Evolutionary conservation across 768 basidiomycete species (phyloP).

Genomic region (Xerocomus brunneocitrinus): DNA sequence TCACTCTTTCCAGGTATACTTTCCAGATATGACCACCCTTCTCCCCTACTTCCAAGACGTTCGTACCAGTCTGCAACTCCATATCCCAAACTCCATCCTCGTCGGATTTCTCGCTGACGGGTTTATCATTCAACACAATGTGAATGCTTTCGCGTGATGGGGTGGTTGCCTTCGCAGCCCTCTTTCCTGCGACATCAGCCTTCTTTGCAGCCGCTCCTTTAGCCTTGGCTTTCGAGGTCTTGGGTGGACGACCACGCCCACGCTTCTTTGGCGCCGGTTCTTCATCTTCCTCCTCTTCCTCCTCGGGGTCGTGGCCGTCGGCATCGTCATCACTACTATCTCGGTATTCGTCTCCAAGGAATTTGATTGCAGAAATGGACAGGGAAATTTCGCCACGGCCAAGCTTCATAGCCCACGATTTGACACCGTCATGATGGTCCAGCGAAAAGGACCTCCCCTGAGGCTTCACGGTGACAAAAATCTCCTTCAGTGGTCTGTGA

Average conservation of each 20-base stretch:
- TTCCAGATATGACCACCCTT: slow-evolving; percentile 68
- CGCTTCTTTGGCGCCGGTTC: slow-evolving; percentile 39
- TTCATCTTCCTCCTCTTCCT: slow-evolving; percentile 34
- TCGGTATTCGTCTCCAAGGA: slow-evolving; percentile 54
- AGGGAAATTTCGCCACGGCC: slow-evolving; percentile 53
- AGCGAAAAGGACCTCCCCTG: slow-evolving; percentile 53
- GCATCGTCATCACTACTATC: slow-evolving; percentile 56
- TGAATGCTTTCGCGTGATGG: slow-evolving; percentile 47
- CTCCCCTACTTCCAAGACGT: slow-evolving; percentile 70
- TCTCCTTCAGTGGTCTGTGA: slow-evolving; percentile 46
- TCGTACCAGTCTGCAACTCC: slow-evolving; percentile 52
- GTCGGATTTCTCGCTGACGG: slow-evolving; percentile 43
- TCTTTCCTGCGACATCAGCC: slow-evolving; percentile 36
- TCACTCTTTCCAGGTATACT: slow-evolving; percentile 53
- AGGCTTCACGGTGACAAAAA: slow-evolving; percentile 56
- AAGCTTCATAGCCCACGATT: slow-evolving; percentile 66
- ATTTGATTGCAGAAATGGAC: slow-evolving; percentile 49
- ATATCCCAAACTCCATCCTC: slow-evolving; percentile 58
- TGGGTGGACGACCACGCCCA: slow-evolving; percentile 35
- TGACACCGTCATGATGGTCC: slow-evolving; percentile 67
- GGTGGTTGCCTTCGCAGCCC: slow-evolving; percentile 38
- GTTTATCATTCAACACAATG: slow-evolving; percentile 57
- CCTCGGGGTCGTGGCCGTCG: slow-evolving; percentile 40
- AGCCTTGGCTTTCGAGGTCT: slow-evolving; percentile 31
- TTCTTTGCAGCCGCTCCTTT: slow-evolving; percentile 32